Evolutionary conservation across 768 basidiomycete genomes (phyloP).

Genomic region (Suillus cothurnatus): DNA sequence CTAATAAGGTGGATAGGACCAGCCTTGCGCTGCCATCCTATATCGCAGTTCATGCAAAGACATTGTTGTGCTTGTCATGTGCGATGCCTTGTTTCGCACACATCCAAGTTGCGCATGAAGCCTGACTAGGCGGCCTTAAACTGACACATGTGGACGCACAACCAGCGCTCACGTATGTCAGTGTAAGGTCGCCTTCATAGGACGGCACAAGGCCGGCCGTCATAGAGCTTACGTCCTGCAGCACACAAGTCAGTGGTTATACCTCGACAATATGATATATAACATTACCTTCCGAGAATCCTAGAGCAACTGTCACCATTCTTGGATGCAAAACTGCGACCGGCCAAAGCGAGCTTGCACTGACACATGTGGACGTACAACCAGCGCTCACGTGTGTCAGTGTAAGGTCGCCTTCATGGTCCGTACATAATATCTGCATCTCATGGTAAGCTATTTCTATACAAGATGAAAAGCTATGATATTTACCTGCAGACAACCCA

Average conservation of each 20-base stretch:
- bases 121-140: not conserved
- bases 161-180: not conserved
- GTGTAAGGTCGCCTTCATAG: not conserved
- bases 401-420: not conserved
- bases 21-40: not conserved
- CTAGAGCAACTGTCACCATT: too few relatives aligned
- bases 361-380: too few relatives aligned
- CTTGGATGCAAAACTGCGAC: too few relatives aligned
- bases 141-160: not conserved
- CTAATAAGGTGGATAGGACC: not conserved
- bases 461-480: not conserved
- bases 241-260: too few relatives aligned
- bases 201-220: too few relatives aligned
- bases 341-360: too few relatives aligned
- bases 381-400: not conserved
- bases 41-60: not conserved
- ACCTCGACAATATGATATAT: too few relatives aligned
- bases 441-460: not conserved
- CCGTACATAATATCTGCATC: not conserved
- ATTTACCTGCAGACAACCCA: not conserved
- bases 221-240: too few relatives aligned
- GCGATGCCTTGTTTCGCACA: not conserved
- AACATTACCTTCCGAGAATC: too few relatives aligned
- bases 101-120: not conserved
- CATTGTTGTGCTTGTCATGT: not conserved